Evolutionary conservation across 2,329 filamentous ascomycete genomes (phyloP), one percentile per base, ranked within the genome.

Genomic region (Macrophomina pseudophaseolina): DNA sequence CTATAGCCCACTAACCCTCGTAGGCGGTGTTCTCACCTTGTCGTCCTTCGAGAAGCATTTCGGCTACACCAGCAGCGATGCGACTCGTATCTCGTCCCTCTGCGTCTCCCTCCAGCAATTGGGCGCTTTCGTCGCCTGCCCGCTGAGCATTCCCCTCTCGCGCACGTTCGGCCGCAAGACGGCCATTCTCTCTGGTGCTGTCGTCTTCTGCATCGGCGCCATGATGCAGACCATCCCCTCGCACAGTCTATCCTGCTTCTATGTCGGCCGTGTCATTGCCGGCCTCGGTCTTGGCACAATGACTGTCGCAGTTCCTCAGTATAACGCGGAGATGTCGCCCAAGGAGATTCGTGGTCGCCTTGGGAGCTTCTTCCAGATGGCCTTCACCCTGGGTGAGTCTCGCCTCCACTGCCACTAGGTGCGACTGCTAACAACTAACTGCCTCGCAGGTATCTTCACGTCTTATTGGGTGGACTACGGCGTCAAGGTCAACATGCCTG

Each of bases 191-290:
- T 71, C 80, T 23, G 81, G 80, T 52, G 83, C 82, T 9, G 68
- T 78, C 5, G 69, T 84, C 38, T 77, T 82, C 68, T 76, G 76
- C 66, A 65, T 79, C 40, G 74, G 80, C 14, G 78, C 78, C 2
- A 71, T 83, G 11, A 77, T 86, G 23, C 82, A 86, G 69, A 79
- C 82, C 0, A 75, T 84, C 56, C 81, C 83, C 58, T 79, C 79
- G 0, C 80, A 82, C 67, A 81, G 80, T 1, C 73, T 83, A 1
- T 68, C 67, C 4, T 69, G 70, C 30, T 70, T 75, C 68, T 83
- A 86, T 71, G 73, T 68, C 28, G 69, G 66, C 9, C 91, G 92
- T 64, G 92, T 93, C 81, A 80, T 96, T 5, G 92, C 93, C 46
- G 75, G 76, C 1, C 68, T 79, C 11, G 75, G 79, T 5, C 74